A percentile compares a stretch with the other conserved stretches of the same genome.
These are phyloP conservation scores for Cryptosporidium bovis DNA, from an alignment of 169 alveolate species.

Conservation along the genomic window DNA sequence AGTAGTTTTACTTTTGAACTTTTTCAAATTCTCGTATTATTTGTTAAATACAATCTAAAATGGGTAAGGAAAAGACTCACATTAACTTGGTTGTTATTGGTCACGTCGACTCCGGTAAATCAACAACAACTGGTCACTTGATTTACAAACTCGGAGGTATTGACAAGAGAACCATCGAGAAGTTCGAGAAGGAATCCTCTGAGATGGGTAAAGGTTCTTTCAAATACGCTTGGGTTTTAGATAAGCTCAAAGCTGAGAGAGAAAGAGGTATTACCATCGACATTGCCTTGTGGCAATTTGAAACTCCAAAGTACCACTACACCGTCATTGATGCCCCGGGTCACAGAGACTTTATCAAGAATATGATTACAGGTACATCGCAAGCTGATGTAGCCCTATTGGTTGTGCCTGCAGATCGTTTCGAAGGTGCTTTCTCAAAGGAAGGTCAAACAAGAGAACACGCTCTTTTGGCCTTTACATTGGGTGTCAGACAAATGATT, in stretches of 20 bases:
- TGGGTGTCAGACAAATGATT: slow-evolving; percentile 99
- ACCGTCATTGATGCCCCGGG: slow-evolving; percentile 99
- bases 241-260: slow-evolving; percentile 97
- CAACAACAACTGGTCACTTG: slow-evolving; percentile 96
- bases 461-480: slow-evolving; percentile 96
- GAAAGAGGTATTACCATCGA: slow-evolving; percentile 99
- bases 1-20: not conserved
- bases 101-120: slow-evolving; percentile 98
- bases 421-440: slow-evolving; percentile 96
- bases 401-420: slow-evolving; percentile 96
- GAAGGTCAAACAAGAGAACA: slow-evolving; percentile 99
- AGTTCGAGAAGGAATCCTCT: slow-evolving; percentile 94
- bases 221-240: slow-evolving; percentile 98
- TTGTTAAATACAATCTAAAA: slow-evolving; percentile 9
- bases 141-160: slow-evolving; percentile 96
- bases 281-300: slow-evolving; percentile 97
- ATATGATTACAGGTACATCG: slow-evolving; percentile 99
- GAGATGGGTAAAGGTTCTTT: slow-evolving; percentile 95
- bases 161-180: slow-evolving; percentile 94
- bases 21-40: slow-evolving; percentile 3
- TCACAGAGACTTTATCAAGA: slow-evolving; percentile 98
- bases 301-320: slow-evolving; percentile 95
- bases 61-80: slow-evolving; percentile 89
- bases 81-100: slow-evolving; percentile 95
- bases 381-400: slow-evolving; percentile 98